Conservation (phyloP, 2,329 filamentous ascomycete species). For the Paraconiothyrium sp. region DNA sequence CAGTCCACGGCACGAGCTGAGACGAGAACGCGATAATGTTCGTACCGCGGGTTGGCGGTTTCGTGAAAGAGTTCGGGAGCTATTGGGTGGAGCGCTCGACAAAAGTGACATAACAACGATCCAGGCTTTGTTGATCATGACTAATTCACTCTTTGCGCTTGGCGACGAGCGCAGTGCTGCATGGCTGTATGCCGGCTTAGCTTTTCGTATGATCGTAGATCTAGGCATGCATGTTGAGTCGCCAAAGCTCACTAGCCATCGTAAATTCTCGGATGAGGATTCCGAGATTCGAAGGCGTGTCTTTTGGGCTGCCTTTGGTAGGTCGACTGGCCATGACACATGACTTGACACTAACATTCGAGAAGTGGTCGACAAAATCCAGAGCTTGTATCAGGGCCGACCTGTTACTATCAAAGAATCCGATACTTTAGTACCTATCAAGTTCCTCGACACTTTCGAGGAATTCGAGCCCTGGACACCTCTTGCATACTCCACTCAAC, state of each 20-base stretch:
- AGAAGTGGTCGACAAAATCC: conserved; percentile 60
- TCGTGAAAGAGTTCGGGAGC: conserved; percentile 56
- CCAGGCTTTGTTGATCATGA: conserved; percentile 63
- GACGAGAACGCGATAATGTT: conserved; percentile 57
- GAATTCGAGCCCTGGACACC: conserved; percentile 64
- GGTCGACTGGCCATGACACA: neutral
- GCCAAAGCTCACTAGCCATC: conserved; percentile 16
- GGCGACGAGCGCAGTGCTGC: conserved; percentile 62
- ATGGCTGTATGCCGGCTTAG: conserved; percentile 67
- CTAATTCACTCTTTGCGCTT: conserved; percentile 60
- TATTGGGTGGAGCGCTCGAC: conserved; percentile 59
- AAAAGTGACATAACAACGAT: conserved; percentile 64
- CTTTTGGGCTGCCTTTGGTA: conserved; percentile 58
- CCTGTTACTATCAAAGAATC: conserved; percentile 59
- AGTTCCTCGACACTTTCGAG: conserved; percentile 61
- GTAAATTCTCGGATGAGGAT: conserved; percentile 57
- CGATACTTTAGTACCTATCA: conserved; percentile 58
- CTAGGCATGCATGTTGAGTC: conserved; percentile 61
- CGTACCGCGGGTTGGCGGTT: conserved; percentile 61
- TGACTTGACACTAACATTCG: conserved; percentile 16
- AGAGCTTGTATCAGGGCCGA: conserved; percentile 65
- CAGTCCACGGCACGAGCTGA: conserved; percentile 57
- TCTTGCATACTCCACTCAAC: conserved; percentile 48
- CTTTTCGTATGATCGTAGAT: conserved; percentile 66
- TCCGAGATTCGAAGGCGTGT: conserved; percentile 57